Base-by-base conservation (phyloP, 2,329 filamentous ascomycete genomes). In the Scedosporium minutisporum region DNA sequence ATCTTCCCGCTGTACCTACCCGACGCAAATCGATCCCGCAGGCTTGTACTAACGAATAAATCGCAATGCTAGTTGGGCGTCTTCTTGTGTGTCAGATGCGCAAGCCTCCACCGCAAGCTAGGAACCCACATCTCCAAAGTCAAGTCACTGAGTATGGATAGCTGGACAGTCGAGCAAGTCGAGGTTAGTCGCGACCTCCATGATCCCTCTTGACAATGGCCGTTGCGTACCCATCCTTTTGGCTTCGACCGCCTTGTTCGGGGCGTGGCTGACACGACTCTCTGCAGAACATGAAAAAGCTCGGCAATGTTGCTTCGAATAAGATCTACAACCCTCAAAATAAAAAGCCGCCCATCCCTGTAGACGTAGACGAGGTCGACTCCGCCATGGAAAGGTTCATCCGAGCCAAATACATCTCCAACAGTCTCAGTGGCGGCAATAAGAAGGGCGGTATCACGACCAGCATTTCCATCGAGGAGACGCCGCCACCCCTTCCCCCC, bases 41-140 rank as follows among this genome's bases (percentile, higher is more conserved):
- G 27, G 10, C 33, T 25, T 9, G 51, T 21, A 27, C 61, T 62
- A 55, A 62, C 61, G 23, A n/a, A 41, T 6, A 51, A 23, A 25
- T 21, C 25, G 44, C 18, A 27, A 41, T n/a, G 18, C 29, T 67
- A 97, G 90, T 80, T 99, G 76, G 95, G 95, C 64, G 86, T 97
- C 67, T 99, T 99, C 74, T 81, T 99, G 60, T 99, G 95, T 78
- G 96, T 99, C 90, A 91, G 95, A 73, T 99, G 95, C 80, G 95
- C 93, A 62, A 85, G 92, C 62, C 84, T 97, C 71, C 95, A 99
- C 79, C 90, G 95, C 71, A 97, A 97, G 77, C 81, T 99, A 71
- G 95, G 95, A 65, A 97, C 95, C 48, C 95, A 99, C 75, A 91
- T 99, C 66, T 97, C 93, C 67, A 99, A 99, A 75, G 92, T 99